A percentile compares a stretch with the other conserved stretches of the same genome.
Conservation (phyloP, 345 rosid genomes). For the Salix exigua region DNA sequence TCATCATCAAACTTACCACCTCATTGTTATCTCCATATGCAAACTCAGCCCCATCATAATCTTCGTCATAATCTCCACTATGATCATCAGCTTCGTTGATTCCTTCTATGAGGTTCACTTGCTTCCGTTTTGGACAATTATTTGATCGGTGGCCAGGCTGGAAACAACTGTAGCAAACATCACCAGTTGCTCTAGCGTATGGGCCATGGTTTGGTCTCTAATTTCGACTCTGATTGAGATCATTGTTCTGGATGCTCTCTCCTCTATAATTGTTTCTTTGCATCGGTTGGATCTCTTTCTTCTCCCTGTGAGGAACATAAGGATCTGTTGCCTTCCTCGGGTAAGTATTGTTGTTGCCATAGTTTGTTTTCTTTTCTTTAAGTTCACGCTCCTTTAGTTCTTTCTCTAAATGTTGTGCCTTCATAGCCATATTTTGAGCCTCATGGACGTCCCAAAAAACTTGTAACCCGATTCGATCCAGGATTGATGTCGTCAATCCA, state of each 20-base stretch:
- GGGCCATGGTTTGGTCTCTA: neutral
- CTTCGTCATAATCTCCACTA: neutral
- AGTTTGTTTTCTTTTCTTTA: no score
- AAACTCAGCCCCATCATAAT: neutral
- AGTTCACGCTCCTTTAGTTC: neutral
- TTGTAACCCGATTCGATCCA: neutral
- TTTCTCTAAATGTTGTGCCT: neutral
- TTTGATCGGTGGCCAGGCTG: neutral
- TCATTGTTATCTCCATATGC: neutral
- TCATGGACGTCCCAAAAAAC: neutral
- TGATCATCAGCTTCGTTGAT: neutral
- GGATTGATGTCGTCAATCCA: neutral
- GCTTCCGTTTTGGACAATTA: neutral
- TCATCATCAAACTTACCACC: neutral
- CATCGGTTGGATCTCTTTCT: no score
- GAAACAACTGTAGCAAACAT: neutral
- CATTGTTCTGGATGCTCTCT: neutral
- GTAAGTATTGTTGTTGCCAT: neutral
- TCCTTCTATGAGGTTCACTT: neutral
- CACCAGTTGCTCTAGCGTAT: neutral
- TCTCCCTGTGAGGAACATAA: neutral
- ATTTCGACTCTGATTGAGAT: no score
- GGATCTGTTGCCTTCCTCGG: neutral
- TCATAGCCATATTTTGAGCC: neutral
- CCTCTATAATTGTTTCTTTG: no score